Conservation (phyloP, 106 monocot species). For the Phalaenopsis equestris region DNA sequence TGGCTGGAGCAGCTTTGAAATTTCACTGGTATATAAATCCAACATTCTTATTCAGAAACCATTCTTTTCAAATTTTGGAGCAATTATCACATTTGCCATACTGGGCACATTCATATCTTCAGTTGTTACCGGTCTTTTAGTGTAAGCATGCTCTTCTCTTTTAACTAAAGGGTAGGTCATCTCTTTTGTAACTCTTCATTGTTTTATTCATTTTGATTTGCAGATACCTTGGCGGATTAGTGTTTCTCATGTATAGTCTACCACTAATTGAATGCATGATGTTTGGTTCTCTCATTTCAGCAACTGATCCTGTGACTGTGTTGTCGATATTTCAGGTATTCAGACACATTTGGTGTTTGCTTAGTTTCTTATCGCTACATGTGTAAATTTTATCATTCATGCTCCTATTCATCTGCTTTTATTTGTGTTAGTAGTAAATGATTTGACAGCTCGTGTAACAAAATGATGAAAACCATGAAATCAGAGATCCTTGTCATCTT, state of each 20-base stretch:
- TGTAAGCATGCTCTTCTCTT: constrained; percentile 43
- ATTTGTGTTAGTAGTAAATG: not conserved
- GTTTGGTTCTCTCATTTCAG: constrained; percentile 98
- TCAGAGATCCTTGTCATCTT: no score
- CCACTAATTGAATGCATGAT: constrained; percentile 93
- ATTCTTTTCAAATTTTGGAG: constrained; percentile 98
- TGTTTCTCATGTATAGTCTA: constrained; percentile 82
- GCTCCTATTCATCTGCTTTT: not conserved
- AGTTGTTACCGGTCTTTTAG: constrained; percentile 78
- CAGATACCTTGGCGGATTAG: constrained; percentile 89
- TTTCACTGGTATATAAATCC: not conserved
- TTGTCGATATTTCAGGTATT: constrained; percentile 92
- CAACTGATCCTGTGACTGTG: constrained; percentile 98
- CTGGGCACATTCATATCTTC: constrained; percentile 90
- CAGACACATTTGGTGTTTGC: not conserved
- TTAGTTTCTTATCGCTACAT: not conserved
- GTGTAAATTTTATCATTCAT: not conserved
- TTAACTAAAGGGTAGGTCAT: not conserved
- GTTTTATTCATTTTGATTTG: constrained; percentile 13
- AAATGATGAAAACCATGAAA: no score
- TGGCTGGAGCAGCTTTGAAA: not conserved
- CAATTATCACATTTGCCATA: constrained; percentile 93
- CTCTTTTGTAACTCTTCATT: not conserved
- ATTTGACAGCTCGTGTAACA: no score
- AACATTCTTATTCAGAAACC: constrained; percentile 64